Evolutionary conservation across 805 yeast species (phyloP), one percentile per base, ranked within the genome.

Genomic region (Kuraishia borneana): DNA sequence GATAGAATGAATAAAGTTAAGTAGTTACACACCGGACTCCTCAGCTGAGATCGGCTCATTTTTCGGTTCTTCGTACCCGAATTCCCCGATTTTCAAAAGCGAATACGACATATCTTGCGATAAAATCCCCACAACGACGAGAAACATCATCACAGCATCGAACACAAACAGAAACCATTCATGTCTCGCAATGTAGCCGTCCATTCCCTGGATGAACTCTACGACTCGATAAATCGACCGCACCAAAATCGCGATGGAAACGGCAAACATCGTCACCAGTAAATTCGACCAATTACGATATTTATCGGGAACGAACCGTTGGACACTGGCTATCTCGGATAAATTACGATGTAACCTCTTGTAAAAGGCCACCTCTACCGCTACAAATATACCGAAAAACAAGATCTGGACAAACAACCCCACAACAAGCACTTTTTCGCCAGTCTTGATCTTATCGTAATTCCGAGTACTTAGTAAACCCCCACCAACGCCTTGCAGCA

Each of bases 191-290:
- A 56, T 44, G 31, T 18, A 42, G 1, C 61, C 61, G 19, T 41
- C 39, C 20, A 26, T 37, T 4, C 61, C 61, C 36, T 56, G 45
- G n/a, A 43, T 31, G 37, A 42, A 56, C 34, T 56, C 61, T 10
- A 53, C 39, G 4, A 46, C 42, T 39, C 60, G 48, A 21, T 47
- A 48, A n/a, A 57, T 43, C 6, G 56, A 54, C 40, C 61, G 49
- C n/a, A 53, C 36, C 23, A 56, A 33, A 27, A 56, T 48, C 14
- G 50, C 33, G 13, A 43, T 19, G 26, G 48, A 45, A 12, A 14
- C 29, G 13, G 17, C 29, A 26, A 26, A 26, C 13, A 26, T n/a
- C n/a, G 29, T 7, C 8, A 14, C 13, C 16, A n/a, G 13, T 7
- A n/a, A 7, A n/a, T 8, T n/a, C 7, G 7, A n/a, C 29, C 29